phyloP scores from a whole-genome alignment of 2,329 filamentous ascomycete genomes.

The Nemania serpens region DNA sequence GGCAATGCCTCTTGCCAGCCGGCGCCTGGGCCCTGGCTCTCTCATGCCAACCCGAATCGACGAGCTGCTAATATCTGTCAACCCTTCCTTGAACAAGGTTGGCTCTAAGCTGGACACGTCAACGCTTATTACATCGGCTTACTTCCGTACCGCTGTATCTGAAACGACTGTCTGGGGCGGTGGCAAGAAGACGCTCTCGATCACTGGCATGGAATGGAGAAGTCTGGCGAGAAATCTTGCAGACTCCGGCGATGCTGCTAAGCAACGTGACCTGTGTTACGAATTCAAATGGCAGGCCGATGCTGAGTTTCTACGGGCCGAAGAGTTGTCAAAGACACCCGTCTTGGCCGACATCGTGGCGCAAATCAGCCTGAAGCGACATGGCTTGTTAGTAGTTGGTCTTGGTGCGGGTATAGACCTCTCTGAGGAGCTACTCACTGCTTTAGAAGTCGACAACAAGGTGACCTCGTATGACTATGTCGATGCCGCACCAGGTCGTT shows the following conservation, averaged over 20 bases:
- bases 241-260: not conserved
- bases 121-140: constrained; percentile 16
- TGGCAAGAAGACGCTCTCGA: not conserved
- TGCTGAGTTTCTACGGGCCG: constrained; percentile 12
- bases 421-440: too few species aligned
- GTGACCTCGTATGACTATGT: too few species aligned
- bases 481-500: too few species aligned
- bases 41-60: constrained; percentile 28
- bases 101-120: constrained; percentile 11
- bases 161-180: constrained; percentile 1
- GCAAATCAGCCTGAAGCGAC: not conserved
- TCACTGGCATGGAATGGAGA: constrained; percentile 18
- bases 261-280: too few species aligned
- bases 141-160: constrained; percentile 17
- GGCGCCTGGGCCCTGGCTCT: constrained; percentile 15
- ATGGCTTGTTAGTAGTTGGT: not conserved
- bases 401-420: not conserved
- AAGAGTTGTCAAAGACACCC: constrained; percentile 1
- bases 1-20: constrained; percentile 12
- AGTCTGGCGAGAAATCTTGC: constrained; percentile 5
- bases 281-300: constrained; percentile 21
- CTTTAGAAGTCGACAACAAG: too few species aligned
- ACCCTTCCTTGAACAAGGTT: not conserved
- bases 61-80: constrained; percentile 16
- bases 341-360: constrained; percentile 11